These are phyloP conservation scores for Medicago ruthenica DNA, from an alignment of 306 rosid species.

Conservation along the genomic window DNA sequence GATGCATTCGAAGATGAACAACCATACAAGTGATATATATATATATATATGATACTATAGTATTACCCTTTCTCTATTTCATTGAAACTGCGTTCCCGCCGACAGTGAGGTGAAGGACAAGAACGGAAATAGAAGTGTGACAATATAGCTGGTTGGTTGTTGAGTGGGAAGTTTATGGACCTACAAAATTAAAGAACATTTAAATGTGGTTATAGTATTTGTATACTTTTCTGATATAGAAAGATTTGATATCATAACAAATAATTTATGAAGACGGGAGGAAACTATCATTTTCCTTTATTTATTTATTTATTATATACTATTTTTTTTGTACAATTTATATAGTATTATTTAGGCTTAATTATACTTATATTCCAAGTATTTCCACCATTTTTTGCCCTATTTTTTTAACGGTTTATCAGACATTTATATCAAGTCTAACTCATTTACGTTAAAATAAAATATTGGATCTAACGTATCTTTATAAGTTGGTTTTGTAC, in stretches of 20 bases:
- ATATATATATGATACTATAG: too few relatives aligned
- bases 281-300: conserved; percentile 2
- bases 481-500: too few relatives aligned
- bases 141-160: conserved; percentile 14
- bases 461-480: too few relatives aligned
- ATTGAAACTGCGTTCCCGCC: not conserved
- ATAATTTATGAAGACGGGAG: not conserved
- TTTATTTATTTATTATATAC: not conserved
- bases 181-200: conserved; percentile 7
- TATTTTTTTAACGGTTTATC: too few relatives aligned
- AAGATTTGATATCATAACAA: conserved; percentile 13
- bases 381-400: too few relatives aligned
- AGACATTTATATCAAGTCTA: too few relatives aligned
- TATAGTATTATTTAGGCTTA: too few relatives aligned
- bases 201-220: not conserved
- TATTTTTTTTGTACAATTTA: too few relatives aligned
- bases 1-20: too few relatives aligned
- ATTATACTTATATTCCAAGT: too few relatives aligned
- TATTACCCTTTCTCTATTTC: not conserved
- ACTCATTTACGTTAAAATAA: too few relatives aligned
- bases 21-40: too few relatives aligned
- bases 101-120: conserved; percentile 12
- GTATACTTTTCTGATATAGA: not conserved
- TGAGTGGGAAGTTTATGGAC: not conserved
- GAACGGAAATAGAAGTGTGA: not conserved